Percentiles rank a stretch among this genome's conserved stretches.
These are phyloP conservation scores for Beauveria asiatica DNA, from an alignment of 2,329 filamentous ascomycete genomes.

Conservation along the genomic window DNA sequence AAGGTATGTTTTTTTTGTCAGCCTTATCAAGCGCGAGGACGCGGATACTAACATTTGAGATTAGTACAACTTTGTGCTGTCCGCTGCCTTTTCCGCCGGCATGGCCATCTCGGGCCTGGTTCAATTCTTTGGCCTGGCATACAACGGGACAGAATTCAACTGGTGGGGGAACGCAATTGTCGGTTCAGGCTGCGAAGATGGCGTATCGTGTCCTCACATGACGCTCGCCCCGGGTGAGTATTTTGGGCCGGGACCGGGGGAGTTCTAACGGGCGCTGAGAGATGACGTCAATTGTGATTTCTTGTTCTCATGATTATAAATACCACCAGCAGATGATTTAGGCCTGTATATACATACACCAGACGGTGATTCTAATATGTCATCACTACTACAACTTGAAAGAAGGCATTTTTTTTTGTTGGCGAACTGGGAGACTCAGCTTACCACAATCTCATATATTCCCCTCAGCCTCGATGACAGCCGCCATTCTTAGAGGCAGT, in stretches of 20 bases:
- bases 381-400: no score
- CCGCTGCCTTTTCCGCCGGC: conserved; percentile 33
- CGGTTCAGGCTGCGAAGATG: conserved; percentile 30
- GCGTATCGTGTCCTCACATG: conserved; percentile 18
- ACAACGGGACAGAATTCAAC: conserved; percentile 27
- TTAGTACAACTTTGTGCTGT: conserved; percentile 30
- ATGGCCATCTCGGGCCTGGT: conserved; percentile 33
- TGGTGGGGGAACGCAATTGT: conserved; percentile 33
- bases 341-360: background rate
- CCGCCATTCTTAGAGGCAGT: no score
- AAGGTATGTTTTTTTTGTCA: conserved; percentile 23
- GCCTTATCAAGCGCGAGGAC: background rate
- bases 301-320: background rate
- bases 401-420: no score
- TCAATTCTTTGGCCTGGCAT: conserved; percentile 35
- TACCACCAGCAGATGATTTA: background rate
- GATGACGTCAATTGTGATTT: background rate
- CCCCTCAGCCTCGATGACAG: no score
- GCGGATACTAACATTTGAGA: background rate
- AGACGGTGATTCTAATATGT: background rate
- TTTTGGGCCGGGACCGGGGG: conserved; percentile 18
- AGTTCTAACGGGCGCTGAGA: background rate
- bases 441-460: no score
- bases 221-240: conserved; percentile 17
- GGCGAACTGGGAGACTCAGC: no score